Evolutionary conservation across 495 filamentous ascomycete genomes (phyloP), one percentile per base, ranked within the genome.

Genomic region (Amorphotheca resinae): DNA sequence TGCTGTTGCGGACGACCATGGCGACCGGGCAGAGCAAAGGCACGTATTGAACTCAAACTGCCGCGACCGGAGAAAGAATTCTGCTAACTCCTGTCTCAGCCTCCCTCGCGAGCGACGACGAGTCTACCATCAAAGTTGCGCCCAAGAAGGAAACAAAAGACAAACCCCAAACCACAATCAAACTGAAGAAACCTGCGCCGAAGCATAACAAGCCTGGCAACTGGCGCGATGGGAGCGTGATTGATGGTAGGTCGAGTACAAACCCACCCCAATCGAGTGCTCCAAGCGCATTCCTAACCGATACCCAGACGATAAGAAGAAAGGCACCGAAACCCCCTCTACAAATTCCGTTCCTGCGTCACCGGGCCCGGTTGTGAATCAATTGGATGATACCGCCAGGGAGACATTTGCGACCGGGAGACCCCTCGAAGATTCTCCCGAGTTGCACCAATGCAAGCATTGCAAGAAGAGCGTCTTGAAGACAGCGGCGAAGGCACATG

Each of bases 381-480:
- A 77, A 31, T 68, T 89, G 31, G 79, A 87, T 49, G 73, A 80
- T 32, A 72, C 68, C 43, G 70, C 76, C 12, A 72, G 78, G 43
- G 69, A 79, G 12, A 78, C 76, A 1, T 91, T 94, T 59, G 64
- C 79, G 9, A 84, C 74, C 30, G 79, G 81, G 34, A 73, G 78
- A 30, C 85, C 86, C 0, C 74, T 80, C 36, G 77, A 85, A 38
- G 80, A 84, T 47, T 48, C 63, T 12, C 69, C 76, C 4, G 79
- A 85, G 25, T 65, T 76, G 6, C 68, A 78, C n/a, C 69, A 81
- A 22, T 93, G 85, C 67, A 87, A 83, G 54, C 76, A 81, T 39
- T 93, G 85, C 67, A 87, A 84, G 62, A 82, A 85, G 46, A 76
- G 74, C 3, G 61, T 86, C 12, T 63, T 82, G 25, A 76, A 75